Percentiles rank a stretch among this genome's conserved stretches.
Evolutionary conservation across 805 yeast genomes (phyloP).

Genomic region (Saccharomycopsis selenospora): DNA sequence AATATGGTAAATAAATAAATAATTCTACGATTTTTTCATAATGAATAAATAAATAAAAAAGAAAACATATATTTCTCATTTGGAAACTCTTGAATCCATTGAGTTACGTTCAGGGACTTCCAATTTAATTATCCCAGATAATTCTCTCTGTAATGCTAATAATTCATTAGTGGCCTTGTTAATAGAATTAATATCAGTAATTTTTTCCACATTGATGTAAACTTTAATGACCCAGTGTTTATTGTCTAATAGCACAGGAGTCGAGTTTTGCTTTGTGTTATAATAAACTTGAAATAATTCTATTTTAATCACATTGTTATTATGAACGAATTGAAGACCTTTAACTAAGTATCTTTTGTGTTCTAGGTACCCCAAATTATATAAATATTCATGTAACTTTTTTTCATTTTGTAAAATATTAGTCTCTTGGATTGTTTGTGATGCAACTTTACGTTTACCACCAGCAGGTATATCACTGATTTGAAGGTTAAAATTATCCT

Average conservation of each 20-base stretch:
- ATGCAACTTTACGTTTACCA: conserved; percentile 54
- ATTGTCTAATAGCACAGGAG: conserved; percentile 37
- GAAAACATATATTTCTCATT: background rate
- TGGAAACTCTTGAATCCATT: conserved; percentile 66
- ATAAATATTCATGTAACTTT: conserved; percentile 36
- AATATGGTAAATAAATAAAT: conserved; percentile 2
- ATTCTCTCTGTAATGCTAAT: conserved; percentile 52
- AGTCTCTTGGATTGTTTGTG: conserved; percentile 61
- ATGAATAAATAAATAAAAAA: conserved; percentile 53
- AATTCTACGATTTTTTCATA: conserved; percentile 60
- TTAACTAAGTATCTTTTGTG: conserved; percentile 53
- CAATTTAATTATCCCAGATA: conserved; percentile 61
- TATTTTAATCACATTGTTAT: conserved; percentile 47
- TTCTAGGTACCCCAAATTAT: conserved; percentile 63
- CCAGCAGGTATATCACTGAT: conserved; percentile 71
- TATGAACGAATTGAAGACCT: conserved; percentile 58
- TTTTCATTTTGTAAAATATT: conserved; percentile 28
- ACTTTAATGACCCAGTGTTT: conserved; percentile 52
- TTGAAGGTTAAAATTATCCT: conserved; percentile 49
- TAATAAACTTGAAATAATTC: conserved; percentile 43
- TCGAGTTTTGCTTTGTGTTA: conserved; percentile 21
- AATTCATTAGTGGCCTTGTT: conserved; percentile 59
- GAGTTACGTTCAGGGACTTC: conserved; percentile 69
- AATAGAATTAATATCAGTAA: conserved; percentile 70
- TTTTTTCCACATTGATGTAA: conserved; percentile 59